Percentiles rank a stretch among this genome's conserved stretches.
Evolutionary conservation across 228 moss, liverwort and hornwort species (phyloP).

Genomic region (Sphagnum magellanicum): DNA sequence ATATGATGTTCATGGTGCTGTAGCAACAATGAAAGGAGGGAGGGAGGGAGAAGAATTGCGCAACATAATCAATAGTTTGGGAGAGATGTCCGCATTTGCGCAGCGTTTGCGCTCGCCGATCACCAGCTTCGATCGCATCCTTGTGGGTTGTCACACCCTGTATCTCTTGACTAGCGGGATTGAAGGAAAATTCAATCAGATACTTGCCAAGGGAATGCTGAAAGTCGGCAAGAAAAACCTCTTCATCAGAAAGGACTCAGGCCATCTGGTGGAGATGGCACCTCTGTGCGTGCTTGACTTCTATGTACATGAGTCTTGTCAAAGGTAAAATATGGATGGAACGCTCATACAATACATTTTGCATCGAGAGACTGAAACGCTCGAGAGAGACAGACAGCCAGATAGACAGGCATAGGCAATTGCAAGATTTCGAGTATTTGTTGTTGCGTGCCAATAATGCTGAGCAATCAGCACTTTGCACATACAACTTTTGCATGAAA

Average conservation of each 20-base stretch:
- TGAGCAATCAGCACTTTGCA: background rate
- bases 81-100: constrained; percentile 72
- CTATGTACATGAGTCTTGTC: constrained; percentile 88
- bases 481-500: background rate
- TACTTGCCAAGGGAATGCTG: constrained; percentile 77
- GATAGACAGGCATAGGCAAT: background rate
- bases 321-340: constrained; percentile 37
- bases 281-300: constrained; percentile 91
- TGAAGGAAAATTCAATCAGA: constrained; percentile 50
- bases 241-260: constrained; percentile 60
- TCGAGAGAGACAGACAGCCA: background rate
- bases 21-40: constrained; percentile 40
- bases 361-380: too few species aligned
- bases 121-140: constrained; percentile 69
- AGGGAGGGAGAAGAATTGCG: constrained; percentile 64
- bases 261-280: constrained; percentile 73
- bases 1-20: background rate
- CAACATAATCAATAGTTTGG: constrained; percentile 60
- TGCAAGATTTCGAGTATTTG: background rate
- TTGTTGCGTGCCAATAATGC: background rate
- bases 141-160: constrained; percentile 56
- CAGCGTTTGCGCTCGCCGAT: constrained; percentile 74
- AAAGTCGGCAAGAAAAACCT: constrained; percentile 90
- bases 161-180: constrained; percentile 68
- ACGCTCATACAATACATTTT: background rate